These are phyloP conservation scores for Gillenia trifoliata DNA, from an alignment of 306 rosid genomes.

Conservation along the genomic window DNA sequence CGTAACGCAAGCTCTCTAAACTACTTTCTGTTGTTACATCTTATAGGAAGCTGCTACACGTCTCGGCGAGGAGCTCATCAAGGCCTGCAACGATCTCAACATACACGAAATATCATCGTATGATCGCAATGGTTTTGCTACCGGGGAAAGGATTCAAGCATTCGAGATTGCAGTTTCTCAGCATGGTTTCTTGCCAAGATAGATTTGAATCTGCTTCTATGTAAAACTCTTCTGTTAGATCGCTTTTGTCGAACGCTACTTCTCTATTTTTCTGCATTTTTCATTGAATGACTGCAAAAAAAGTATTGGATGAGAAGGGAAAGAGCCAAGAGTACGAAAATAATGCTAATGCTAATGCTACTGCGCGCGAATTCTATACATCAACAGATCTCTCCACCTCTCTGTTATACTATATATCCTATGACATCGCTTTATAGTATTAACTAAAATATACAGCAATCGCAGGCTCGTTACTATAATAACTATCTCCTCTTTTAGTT, in stretches of 20 bases:
- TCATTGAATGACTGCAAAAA: not conserved
- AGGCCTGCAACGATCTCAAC: slow-evolving; percentile 57
- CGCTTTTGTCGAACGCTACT: no score
- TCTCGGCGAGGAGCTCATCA: slow-evolving; percentile 71
- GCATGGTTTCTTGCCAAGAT: slow-evolving; percentile 66
- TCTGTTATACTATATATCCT: not conserved
- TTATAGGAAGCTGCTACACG: slow-evolving; percentile 66
- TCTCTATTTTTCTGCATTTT: not conserved
- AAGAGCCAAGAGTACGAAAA: not conserved
- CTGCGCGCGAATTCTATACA: slow-evolving; percentile 2
- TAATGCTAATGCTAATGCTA: not conserved
- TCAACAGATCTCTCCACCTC: not conserved
- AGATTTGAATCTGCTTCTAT: slow-evolving; percentile 5
- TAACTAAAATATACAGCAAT: slow-evolving; percentile 6
- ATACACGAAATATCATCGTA: slow-evolving; percentile 67
- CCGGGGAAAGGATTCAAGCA: slow-evolving; percentile 62
- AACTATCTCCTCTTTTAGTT: not conserved
- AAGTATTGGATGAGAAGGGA: not conserved
- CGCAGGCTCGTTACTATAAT: not conserved
- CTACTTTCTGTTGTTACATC: no score
- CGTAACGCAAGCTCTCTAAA: not conserved
- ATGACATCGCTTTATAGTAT: not conserved
- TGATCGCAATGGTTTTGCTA: slow-evolving; percentile 67
- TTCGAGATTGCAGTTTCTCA: slow-evolving; percentile 61
- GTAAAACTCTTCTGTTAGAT: not conserved